Evolutionary conservation across 306 rosid species (phyloP).

Genomic region (Echinosophora koreensis): DNA sequence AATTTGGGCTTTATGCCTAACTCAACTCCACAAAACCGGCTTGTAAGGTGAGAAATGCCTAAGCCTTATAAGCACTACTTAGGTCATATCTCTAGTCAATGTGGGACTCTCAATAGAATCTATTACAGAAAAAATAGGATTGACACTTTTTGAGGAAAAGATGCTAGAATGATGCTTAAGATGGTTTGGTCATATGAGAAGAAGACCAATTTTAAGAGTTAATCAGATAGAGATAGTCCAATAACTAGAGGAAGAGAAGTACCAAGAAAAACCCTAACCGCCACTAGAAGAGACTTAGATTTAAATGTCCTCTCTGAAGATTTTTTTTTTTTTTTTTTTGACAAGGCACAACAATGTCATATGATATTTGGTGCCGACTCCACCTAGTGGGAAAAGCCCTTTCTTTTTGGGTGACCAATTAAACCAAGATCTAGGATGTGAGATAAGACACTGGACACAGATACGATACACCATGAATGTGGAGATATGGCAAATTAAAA

Average conservation of each 20-base stretch:
- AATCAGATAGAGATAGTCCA: not conserved
- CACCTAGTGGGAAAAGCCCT: not conserved
- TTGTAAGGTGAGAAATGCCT: too few relatives aligned
- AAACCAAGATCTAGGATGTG: not conserved
- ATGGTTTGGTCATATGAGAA: not conserved
- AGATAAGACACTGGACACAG: not conserved
- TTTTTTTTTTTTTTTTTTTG: too few relatives aligned
- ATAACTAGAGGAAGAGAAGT: not conserved
- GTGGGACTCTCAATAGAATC: too few relatives aligned
- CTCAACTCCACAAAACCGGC: too few relatives aligned
- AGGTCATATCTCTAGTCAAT: too few relatives aligned
- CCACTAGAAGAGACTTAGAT: not conserved
- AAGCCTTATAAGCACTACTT: too few relatives aligned
- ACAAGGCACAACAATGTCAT: not conserved
- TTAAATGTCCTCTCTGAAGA: too few relatives aligned
- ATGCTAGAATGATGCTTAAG: too few relatives aligned
- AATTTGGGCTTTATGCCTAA: too few relatives aligned
- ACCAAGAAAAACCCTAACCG: not conserved
- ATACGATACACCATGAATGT: not conserved
- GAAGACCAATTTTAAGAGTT: not conserved
- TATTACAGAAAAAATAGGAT: too few relatives aligned
- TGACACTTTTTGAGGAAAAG: too few relatives aligned
- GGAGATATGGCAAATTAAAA: too few relatives aligned
- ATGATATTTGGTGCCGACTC: not conserved
- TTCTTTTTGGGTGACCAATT: not conserved